Conservation (phyloP, 2,329 filamentous ascomycete species). For the Aspergillus piperis region DNA sequence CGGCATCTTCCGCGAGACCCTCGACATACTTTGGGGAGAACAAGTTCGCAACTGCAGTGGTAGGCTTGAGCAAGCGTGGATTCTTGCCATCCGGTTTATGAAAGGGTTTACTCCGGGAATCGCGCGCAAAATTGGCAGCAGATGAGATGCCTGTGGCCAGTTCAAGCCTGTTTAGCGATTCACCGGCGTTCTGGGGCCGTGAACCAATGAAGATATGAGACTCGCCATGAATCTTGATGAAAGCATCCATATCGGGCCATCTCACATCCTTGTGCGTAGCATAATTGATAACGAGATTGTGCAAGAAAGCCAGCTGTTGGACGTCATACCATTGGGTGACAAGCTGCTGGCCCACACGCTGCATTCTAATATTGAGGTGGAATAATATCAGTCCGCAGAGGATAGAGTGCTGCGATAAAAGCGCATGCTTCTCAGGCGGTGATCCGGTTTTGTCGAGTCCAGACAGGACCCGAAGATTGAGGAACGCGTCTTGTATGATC, state of each 20-base stretch:
- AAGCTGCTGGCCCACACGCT: slow-evolving; percentile 27
- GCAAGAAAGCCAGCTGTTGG: slow-evolving; percentile 32
- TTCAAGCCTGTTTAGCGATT: slow-evolving; percentile 32
- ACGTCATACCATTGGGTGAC: slow-evolving; percentile 33
- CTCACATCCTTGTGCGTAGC: slow-evolving; percentile 19
- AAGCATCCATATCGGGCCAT: slow-evolving; percentile 35
- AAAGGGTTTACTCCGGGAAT: slow-evolving; percentile 22
- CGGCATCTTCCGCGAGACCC: slow-evolving; percentile 12
- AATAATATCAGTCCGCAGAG: slow-evolving; percentile 29
- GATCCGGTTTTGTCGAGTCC: slow-evolving; percentile 1
- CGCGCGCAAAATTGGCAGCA: slow-evolving; percentile 27
- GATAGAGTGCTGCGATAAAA: slow-evolving; percentile 28
- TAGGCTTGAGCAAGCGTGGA: slow-evolving; percentile 25
- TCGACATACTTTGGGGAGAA: slow-evolving; percentile 24
- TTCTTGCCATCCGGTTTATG: slow-evolving; percentile 26
- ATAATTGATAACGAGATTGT: slow-evolving; percentile 28
- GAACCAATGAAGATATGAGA: slow-evolving; percentile 32
- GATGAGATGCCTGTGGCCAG: slow-evolving; percentile 32
- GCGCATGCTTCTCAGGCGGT: slow-evolving; percentile 24
- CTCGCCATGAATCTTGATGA: slow-evolving; percentile 34
- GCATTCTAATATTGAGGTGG: slow-evolving; percentile 30
- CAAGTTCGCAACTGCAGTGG: slow-evolving; percentile 27
- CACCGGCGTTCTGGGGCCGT: slow-evolving; percentile 28
- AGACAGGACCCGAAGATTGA: slow-evolving; percentile 13
- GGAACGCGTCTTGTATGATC: slow-evolving; percentile 25